Evolutionary conservation across 768 basidiomycete genomes (phyloP), one percentile per base, ranked within the genome.

Genomic region (Nidula microcarpa): DNA sequence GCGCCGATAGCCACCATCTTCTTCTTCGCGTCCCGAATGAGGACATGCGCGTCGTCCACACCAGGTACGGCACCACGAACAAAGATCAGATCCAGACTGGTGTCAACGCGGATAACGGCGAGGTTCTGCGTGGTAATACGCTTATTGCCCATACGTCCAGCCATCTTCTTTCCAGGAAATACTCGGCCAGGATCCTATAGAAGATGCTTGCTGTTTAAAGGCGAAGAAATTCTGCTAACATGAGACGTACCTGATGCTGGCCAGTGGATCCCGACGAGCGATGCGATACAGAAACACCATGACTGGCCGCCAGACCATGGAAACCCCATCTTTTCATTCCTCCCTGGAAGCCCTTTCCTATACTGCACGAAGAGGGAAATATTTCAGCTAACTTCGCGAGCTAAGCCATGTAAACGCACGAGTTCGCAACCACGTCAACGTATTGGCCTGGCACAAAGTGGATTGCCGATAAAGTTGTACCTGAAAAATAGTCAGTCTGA

Each of bases 141-240:
- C 57, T 83, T 78, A 52, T 85, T 88, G 48, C 97, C 97, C 77
- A 98, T 86, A 18, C 86, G 87, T 34, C 97, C 97, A 8, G 96
- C 85, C 96, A 97, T 98, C 77, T 98, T 98, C 75, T 94, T 97
- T 36, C 97, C 97, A 3, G 97, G 97, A 73, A 91, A 94, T 5
- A 98, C 79, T 62, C 97, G 86, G 46, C 97, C 97, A 23, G 97
- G 96, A 62, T 97, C 94, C 94, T 98, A 55, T 10, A 57, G 13
- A 55, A 46, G 41, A 54, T 47, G 47, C 52, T 54, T 23, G 49
- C 5, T 50, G 35, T 49, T 32, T 43, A 46, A 34, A 43, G 45
- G 49, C 34, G 33, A 51, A 13, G 49, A 8, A 43, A 32, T 45
- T 48, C 18, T 11, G 39, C 39, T 17, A 50, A 14, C 50, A 17